Base-by-base conservation (phyloP, 441 rosid genomes). In the Gossypium laxum region DNA sequence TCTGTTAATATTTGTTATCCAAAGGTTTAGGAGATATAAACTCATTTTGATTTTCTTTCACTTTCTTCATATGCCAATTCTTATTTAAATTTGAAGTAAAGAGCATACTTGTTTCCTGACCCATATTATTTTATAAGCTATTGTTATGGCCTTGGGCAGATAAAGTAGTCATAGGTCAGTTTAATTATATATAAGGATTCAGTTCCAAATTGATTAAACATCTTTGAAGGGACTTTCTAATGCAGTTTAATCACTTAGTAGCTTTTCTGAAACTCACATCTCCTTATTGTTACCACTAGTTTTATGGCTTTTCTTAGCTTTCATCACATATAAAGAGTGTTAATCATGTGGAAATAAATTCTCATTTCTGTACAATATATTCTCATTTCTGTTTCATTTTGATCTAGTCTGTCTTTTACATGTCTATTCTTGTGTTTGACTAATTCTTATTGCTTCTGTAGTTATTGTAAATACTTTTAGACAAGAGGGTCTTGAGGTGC, bases 401-500 rank as follows among this genome's bases (percentile, higher is more conserved):
- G 58, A 67, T 15, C 58, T 14, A 15, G 67, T 59, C n/a, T 60
- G 45, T 72, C 38, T 32, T 69, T 52, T 50, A 4, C 58, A 50
- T 8, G 4, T 67, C 10, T 24, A 24, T 71, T 59, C 41, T 64
- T 14, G 45, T 65, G 54, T 63, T 73, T 81, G 68, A 77, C 75
- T 60, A 24, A 64, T 64, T 75, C n/a, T 59, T 3, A 62, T 79
- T 80, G 47, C 55, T 72, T 75, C 52, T 82, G 85, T 77, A 95
- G 99, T 83, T 81, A 77, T 92, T 83, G 84, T 81, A 80, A 87
- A 80, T 80, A 87, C 78, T 74, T 95, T 95, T 79, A 82, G 78
- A 79, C 94, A 95, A 85, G 99, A 95, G 83, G 99, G 98, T 56
- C 87, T 95, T 64, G 93, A 92, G 81, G 87, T 95, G 73, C 91